These are phyloP conservation scores for Fusarium heterosporum DNA, from an alignment of 2,329 filamentous ascomycete species.

Conservation along the genomic window DNA sequence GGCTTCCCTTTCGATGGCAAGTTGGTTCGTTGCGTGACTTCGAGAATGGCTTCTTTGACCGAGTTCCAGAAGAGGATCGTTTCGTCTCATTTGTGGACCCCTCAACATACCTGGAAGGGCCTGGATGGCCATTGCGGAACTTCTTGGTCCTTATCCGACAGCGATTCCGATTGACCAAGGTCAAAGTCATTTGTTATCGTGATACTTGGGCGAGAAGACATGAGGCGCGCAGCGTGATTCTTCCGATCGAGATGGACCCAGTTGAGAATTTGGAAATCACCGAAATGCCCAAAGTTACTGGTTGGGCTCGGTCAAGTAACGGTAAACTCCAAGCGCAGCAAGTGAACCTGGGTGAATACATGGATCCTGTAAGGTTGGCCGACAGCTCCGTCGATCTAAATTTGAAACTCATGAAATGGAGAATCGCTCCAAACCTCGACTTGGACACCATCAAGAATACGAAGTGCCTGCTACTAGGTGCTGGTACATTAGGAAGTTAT, in stretches of 20 bases:
- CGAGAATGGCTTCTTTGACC: slow-evolving; percentile 88
- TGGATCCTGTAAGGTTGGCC: slow-evolving; percentile 88
- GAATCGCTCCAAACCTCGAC: slow-evolving; percentile 88
- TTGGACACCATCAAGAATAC: slow-evolving; percentile 90
- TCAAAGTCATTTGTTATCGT: slow-evolving; percentile 90
- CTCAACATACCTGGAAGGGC: slow-evolving; percentile 87
- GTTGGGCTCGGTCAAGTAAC: slow-evolving; percentile 88
- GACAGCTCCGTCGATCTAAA: slow-evolving; percentile 97
- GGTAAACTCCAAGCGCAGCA: slow-evolving; percentile 82
- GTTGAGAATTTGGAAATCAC: slow-evolving; percentile 57
- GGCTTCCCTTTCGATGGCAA: slow-evolving; percentile 78
- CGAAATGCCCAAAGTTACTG: slow-evolving; percentile 88
- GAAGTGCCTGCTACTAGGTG: slow-evolving; percentile 89
- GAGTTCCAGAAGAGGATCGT: slow-evolving; percentile 75
- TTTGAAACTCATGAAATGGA: slow-evolving; percentile 98
- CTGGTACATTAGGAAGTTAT: slow-evolving; percentile 93
- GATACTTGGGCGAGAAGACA: slow-evolving; percentile 83
- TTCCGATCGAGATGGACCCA: slow-evolving; percentile 71
- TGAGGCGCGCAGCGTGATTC: slow-evolving; percentile 82
- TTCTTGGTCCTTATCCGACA: slow-evolving; percentile 86
- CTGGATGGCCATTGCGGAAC: slow-evolving; percentile 94
- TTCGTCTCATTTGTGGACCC: slow-evolving; percentile 92
- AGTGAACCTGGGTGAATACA: slow-evolving; percentile 89
- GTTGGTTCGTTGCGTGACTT: slow-evolving; percentile 81
- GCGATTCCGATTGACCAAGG: slow-evolving; percentile 79